Conservation (phyloP, 495 filamentous ascomycete species). For the Aeminium ludgeri region DNA sequence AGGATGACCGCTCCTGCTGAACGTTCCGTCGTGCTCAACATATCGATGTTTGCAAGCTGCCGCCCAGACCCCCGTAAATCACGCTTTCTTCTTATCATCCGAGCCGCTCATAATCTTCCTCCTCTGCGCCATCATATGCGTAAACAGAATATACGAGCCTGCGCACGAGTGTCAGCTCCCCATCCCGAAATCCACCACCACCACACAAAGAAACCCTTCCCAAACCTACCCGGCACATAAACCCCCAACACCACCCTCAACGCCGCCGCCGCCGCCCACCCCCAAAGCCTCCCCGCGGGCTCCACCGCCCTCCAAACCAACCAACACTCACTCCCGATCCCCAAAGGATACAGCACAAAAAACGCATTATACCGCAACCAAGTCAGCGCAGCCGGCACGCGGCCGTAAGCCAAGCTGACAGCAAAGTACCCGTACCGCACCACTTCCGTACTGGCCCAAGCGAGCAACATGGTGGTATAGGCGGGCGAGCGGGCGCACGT, state of each 20-base stretch:
- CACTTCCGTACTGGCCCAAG: constrained; percentile 77
- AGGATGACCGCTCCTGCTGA: too few relatives aligned
- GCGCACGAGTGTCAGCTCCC: constrained; percentile 13
- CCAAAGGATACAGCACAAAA: constrained; percentile 78
- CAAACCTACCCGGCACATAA: constrained; percentile 66
- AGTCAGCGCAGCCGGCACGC: constrained; percentile 44
- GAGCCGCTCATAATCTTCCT: too few relatives aligned
- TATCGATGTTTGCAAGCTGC: too few relatives aligned
- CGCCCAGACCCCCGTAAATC: too few relatives aligned
- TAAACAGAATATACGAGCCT: constrained; percentile 80
- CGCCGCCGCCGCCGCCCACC: too few relatives aligned
- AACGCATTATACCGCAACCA: constrained; percentile 93
- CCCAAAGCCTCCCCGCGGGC: constrained; percentile 38
- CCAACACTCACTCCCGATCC: constrained; percentile 69
- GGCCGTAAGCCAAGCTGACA: constrained; percentile 37
- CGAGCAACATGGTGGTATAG: constrained; percentile 56
- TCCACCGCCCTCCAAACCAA: constrained; percentile 51
- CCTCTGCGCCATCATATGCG: constrained; percentile 85
- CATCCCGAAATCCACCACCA: constrained; percentile 2
- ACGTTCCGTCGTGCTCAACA: too few relatives aligned
- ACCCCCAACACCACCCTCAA: too few relatives aligned
- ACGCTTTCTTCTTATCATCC: too few relatives aligned
- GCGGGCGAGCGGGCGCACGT: constrained; percentile 31
- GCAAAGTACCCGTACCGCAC: constrained; percentile 81
- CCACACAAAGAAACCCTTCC: too few relatives aligned